Conservation (phyloP, 140 eudicot genomes). For the Oenanthe javanica region DNA sequence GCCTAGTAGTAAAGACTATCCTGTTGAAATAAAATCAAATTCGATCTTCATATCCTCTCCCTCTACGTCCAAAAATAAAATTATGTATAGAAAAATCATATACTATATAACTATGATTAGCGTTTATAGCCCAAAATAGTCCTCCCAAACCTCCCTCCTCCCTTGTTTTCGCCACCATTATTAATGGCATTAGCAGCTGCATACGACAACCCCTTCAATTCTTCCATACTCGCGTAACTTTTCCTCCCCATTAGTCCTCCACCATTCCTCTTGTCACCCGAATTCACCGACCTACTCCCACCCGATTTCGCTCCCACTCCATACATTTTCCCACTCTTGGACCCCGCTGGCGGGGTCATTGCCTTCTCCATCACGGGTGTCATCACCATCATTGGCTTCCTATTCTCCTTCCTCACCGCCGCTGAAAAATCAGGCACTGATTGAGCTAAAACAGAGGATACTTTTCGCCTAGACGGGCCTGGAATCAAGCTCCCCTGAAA, state of each 20-base stretch:
- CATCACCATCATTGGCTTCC: slow-evolving; percentile 43
- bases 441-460: slow-evolving; percentile 59
- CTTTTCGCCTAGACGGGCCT: slow-evolving; percentile 28
- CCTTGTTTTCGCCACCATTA: slow-evolving; percentile 37
- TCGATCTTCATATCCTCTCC: not conserved
- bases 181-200: slow-evolving; percentile 60
- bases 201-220: slow-evolving; percentile 50
- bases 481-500: slow-evolving; percentile 20
- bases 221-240: slow-evolving; percentile 69
- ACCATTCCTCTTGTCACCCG: slow-evolving; percentile 57
- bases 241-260: slow-evolving; percentile 62
- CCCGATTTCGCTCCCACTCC: slow-evolving; percentile 39
- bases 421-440: slow-evolving; percentile 81
- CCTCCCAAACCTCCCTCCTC: slow-evolving; percentile 33
- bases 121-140: slow-evolving; percentile 55
- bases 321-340: slow-evolving; percentile 41
- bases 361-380: slow-evolving; percentile 54
- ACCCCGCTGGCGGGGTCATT: slow-evolving; percentile 42
- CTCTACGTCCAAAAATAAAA: not conserved
- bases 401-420: slow-evolving; percentile 67
- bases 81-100: not conserved
- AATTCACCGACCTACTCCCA: slow-evolving; percentile 71
- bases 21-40: not conserved
- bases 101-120: slow-evolving; percentile 20
- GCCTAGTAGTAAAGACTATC: not conserved